Conservation (phyloP, 1,284 basidiomycete species). For the Termitomyces sp. region DNA sequence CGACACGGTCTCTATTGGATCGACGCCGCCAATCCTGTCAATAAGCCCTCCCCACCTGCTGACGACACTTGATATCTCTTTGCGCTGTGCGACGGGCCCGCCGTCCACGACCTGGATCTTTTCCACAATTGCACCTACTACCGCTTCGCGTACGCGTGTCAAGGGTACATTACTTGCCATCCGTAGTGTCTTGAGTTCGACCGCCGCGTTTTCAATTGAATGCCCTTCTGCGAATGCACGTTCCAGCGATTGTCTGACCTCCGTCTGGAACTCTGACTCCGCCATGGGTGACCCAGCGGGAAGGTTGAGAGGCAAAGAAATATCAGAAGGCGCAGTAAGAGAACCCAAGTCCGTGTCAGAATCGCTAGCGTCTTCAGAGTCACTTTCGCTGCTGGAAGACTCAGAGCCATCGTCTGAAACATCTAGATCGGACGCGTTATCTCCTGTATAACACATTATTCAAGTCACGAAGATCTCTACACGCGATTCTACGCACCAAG, state of each 20-base stretch:
- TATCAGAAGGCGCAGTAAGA: slow-evolving; percentile 35
- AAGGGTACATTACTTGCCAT: slow-evolving; percentile 91
- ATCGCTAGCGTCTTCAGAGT: slow-evolving; percentile 30
- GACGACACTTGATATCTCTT: slow-evolving; percentile 55
- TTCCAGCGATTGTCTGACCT: slow-evolving; percentile 78
- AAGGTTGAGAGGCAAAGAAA: slow-evolving; percentile 29
- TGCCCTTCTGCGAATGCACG: slow-evolving; percentile 90
- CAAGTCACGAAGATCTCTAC: neutral
- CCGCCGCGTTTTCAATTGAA: slow-evolving; percentile 86
- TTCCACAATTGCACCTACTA: slow-evolving; percentile 70
- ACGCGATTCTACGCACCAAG: slow-evolving; percentile 42
- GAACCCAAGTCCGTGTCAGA: slow-evolving; percentile 30
- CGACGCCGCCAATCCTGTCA: slow-evolving; percentile 69
- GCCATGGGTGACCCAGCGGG: slow-evolving; percentile 35
- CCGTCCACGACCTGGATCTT: slow-evolving; percentile 54
- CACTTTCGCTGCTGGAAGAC: slow-evolving; percentile 24
- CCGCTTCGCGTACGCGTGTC: slow-evolving; percentile 71
- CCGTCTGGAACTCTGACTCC: slow-evolving; percentile 69
- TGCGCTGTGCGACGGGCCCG: slow-evolving; percentile 48
- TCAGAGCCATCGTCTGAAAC: slow-evolving; percentile 54
- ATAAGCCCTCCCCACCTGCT: slow-evolving; percentile 70
- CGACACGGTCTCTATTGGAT: slow-evolving; percentile 68
- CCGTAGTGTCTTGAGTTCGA: slow-evolving; percentile 89
- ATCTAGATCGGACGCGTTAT: slow-evolving; percentile 54
- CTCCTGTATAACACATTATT: slow-evolving; percentile 36